Evolutionary conservation across 192 early-diverging fungal genomes (phyloP).

Genomic region (Coemansia sp.): DNA sequence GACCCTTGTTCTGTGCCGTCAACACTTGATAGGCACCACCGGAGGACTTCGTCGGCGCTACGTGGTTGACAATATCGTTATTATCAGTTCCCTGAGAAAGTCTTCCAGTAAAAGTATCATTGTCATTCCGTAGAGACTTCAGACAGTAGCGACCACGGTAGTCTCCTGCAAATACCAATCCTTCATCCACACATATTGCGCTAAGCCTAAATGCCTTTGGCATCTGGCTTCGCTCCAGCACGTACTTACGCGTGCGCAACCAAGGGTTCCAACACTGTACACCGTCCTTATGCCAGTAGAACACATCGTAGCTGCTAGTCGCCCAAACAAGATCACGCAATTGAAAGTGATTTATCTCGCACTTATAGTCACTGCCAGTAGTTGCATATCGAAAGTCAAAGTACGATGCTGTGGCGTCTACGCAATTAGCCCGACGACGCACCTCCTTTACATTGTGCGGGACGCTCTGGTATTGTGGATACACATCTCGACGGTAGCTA

Average conservation of each 20-base stretch:
- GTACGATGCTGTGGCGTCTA: conserved; percentile 16
- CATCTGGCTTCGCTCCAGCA: conserved; percentile 26
- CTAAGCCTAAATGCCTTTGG: conserved; percentile 23
- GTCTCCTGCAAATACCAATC: conserved; percentile 45
- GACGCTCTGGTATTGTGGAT: conserved; percentile 52
- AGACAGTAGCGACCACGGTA: conserved; percentile 34
- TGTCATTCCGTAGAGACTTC: conserved; percentile 18
- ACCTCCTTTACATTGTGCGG: conserved; percentile 38
- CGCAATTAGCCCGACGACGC: conserved; percentile 14
- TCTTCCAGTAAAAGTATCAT: neutral
- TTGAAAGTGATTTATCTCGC: conserved; percentile 49
- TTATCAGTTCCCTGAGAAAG: neutral
- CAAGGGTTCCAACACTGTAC: conserved; percentile 45
- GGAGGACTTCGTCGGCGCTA: conserved; percentile 4
- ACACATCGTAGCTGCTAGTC: conserved; percentile 46
- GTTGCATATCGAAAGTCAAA: conserved; percentile 31
- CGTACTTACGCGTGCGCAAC: conserved; percentile 11
- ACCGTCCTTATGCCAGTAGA: conserved; percentile 30
- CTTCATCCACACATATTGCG: conserved; percentile 37
- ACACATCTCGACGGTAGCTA: conserved; percentile 50
- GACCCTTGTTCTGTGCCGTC: conserved; percentile 35
- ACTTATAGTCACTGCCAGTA: conserved; percentile 20
- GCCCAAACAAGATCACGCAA: conserved; percentile 52
- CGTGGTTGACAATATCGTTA: conserved; percentile 47
- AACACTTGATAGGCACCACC: conserved; percentile 10